Evolutionary conservation across 495 filamentous ascomycete genomes (phyloP).

Genomic region (Lasiosphaeris hirsuta): DNA sequence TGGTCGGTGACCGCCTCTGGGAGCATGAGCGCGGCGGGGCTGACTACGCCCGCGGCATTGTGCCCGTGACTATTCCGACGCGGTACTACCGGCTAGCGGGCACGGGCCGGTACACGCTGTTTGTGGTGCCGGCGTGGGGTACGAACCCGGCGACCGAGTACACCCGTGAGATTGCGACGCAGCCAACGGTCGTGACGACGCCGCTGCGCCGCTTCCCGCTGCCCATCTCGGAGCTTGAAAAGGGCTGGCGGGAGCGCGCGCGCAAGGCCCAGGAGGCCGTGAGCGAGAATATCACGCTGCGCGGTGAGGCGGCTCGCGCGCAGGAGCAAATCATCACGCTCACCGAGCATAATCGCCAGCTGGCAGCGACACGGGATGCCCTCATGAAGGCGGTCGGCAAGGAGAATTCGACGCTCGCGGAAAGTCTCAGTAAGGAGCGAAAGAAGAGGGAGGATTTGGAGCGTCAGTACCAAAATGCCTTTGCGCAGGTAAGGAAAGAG

Average conservation of each 20-base stretch:
- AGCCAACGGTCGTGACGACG: constrained; percentile 44
- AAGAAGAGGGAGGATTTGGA: constrained; percentile 8
- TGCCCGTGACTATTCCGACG: constrained; percentile 40
- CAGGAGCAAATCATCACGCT: constrained; percentile 15
- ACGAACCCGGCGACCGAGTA: constrained; percentile 40
- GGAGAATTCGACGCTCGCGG: constrained; percentile 8
- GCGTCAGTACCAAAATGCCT: neutral
- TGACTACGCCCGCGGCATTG: constrained; percentile 37
- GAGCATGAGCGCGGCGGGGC: constrained; percentile 14
- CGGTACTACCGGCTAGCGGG: constrained; percentile 46
- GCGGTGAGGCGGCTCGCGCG: neutral
- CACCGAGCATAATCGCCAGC: constrained; percentile 17
- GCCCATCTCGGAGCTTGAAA: constrained; percentile 35
- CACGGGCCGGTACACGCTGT: constrained; percentile 40
- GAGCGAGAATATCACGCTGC: constrained; percentile 6
- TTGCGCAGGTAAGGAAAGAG: neutral
- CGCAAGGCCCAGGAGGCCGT: constrained; percentile 12
- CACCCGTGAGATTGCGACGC: constrained; percentile 39
- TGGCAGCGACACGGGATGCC: constrained; percentile 14
- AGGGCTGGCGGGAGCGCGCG: constrained; percentile 21
- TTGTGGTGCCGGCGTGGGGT: constrained; percentile 47
- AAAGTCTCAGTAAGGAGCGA: constrained; percentile 6
- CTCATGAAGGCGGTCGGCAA: constrained; percentile 21
- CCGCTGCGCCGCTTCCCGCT: constrained; percentile 34
- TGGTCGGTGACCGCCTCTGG: constrained; percentile 32